A percentile compares a stretch with the other conserved stretches of the same genome.
These are phyloP conservation scores for Stephanodiscus minutulus DNA, from an alignment of 108 stramenopile species.

Conservation along the genomic window DNA sequence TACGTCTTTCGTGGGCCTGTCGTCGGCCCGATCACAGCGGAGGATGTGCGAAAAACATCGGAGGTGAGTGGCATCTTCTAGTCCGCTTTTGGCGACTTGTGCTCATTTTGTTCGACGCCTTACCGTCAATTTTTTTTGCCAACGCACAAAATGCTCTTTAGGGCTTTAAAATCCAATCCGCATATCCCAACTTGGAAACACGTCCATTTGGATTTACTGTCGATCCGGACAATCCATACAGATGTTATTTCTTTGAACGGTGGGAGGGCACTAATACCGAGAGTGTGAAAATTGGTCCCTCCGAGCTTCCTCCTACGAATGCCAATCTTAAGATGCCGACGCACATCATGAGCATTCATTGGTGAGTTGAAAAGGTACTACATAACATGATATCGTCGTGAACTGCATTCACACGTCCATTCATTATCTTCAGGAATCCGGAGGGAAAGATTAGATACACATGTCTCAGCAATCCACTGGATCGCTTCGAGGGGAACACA, in stretches of 20 bases:
- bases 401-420: no score
- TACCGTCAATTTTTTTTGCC: neutral
- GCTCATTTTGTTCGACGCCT: no score
- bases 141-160: neutral
- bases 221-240: conserved; percentile 59
- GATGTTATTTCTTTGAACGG: conserved; percentile 55
- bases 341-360: conserved; percentile 33
- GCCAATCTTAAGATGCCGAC: conserved; percentile 29
- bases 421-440: conserved; percentile 22
- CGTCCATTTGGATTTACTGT: conserved; percentile 50
- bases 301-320: conserved; percentile 24
- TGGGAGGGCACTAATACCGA: conserved; percentile 46
- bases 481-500: conserved; percentile 55
- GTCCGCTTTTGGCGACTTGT: no score
- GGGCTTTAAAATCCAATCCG: conserved; percentile 39
- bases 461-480: conserved; percentile 28
- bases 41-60: conserved; percentile 36
- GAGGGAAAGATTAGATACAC: conserved; percentile 48
- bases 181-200: conserved; percentile 42
- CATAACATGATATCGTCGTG: no score
- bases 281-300: conserved; percentile 21
- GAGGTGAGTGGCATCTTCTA: neutral
- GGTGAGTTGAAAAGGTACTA: neutral
- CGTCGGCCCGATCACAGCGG: conserved; percentile 45
- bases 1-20: conserved; percentile 55